These are phyloP conservation scores for Kodamaea jinghongensis DNA, from an alignment of 805 yeast species.

Conservation along the genomic window DNA sequence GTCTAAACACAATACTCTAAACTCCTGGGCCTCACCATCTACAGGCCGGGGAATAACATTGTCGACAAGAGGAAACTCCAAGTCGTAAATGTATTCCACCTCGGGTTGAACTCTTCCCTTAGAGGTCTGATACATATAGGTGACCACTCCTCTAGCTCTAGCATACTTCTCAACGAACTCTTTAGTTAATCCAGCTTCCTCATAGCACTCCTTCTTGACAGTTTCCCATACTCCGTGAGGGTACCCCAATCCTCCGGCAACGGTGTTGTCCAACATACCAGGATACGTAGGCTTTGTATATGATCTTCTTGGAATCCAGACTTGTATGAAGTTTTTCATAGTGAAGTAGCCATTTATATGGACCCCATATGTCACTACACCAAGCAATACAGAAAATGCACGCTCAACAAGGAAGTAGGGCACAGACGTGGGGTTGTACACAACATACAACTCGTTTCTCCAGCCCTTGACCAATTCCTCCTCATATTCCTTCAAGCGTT, in stretches of 20 bases:
- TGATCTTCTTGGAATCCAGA: slow-evolving; percentile 88
- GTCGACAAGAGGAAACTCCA: slow-evolving; percentile 47
- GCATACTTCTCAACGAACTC: slow-evolving; percentile 47
- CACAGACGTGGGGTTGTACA: slow-evolving; percentile 52
- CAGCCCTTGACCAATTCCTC: slow-evolving; percentile 55
- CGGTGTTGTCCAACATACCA: slow-evolving; percentile 85
- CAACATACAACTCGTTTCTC: slow-evolving; percentile 81
- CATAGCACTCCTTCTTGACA: slow-evolving; percentile 78
- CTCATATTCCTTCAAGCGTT: slow-evolving; percentile 23
- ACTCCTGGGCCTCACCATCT: slow-evolving; percentile 68
- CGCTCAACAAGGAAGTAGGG: slow-evolving; percentile 77
- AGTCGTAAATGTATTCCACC: slow-evolving; percentile 75
- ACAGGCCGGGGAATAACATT: slow-evolving; percentile 43
- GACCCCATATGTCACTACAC: slow-evolving; percentile 86
- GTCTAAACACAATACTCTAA: slow-evolving; percentile 57
- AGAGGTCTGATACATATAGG: slow-evolving; percentile 57
- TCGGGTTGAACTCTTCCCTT: slow-evolving; percentile 81
- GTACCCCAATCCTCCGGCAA: slow-evolving; percentile 91
- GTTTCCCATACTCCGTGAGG: slow-evolving; percentile 78
- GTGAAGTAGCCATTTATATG: slow-evolving; percentile 77
- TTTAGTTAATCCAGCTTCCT: slow-evolving; percentile 79
- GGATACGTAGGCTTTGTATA: slow-evolving; percentile 83
- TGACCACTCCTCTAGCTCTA: slow-evolving; percentile 59
- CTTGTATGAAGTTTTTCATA: slow-evolving; percentile 40
- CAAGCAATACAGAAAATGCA: slow-evolving; percentile 75